Percentiles rank a stretch among this genome's conserved stretches.
phyloP scores from a whole-genome alignment of 345 rosid species.

The Gynandropsis gynandra region DNA sequence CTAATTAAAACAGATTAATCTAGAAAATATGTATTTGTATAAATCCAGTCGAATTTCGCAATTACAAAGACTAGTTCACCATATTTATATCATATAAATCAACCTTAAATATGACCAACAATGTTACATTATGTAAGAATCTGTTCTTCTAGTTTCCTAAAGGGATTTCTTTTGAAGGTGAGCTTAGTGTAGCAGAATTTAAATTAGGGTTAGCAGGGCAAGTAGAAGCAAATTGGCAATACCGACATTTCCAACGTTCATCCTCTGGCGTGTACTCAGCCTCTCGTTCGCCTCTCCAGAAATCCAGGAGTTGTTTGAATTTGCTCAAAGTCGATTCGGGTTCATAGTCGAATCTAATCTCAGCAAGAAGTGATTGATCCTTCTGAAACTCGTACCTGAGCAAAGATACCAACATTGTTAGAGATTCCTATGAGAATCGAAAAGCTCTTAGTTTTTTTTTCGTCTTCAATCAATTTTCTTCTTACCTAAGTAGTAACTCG shows the following conservation, averaged over 20 bases:
- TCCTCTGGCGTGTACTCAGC: conserved; percentile 53
- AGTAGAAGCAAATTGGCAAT: conserved; percentile 41
- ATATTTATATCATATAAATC: too few relatives aligned
- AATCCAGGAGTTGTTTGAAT: conserved; percentile 37
- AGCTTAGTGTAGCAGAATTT: conserved; percentile 11
- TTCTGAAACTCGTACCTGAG: conserved; percentile 73
- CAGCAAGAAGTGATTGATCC: conserved; percentile 59
- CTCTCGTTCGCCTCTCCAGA: conserved; percentile 63
- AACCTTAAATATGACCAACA: background rate
- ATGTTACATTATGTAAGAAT: conserved; percentile 3
- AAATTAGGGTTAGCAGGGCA: conserved; percentile 34
- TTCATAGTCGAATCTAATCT: conserved; percentile 48
- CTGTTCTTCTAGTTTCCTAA: conserved; percentile 11
- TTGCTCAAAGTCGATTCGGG: conserved; percentile 44
- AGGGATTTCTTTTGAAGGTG: conserved; percentile 23
- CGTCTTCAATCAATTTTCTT: conserved; percentile 2
- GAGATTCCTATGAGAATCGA: too few relatives aligned
- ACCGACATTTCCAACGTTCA: conserved; percentile 82
- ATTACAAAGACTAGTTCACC: too few relatives aligned
- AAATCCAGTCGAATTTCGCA: too few relatives aligned
- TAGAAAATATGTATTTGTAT: too few relatives aligned
- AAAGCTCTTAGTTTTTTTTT: too few relatives aligned
- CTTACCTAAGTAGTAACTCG: conserved; percentile 55
- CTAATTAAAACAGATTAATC: too few relatives aligned
- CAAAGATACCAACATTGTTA: too few relatives aligned